phyloP scores from a whole-genome alignment of 2,329 filamentous ascomycete genomes.

The Diaporthe batatas region DNA sequence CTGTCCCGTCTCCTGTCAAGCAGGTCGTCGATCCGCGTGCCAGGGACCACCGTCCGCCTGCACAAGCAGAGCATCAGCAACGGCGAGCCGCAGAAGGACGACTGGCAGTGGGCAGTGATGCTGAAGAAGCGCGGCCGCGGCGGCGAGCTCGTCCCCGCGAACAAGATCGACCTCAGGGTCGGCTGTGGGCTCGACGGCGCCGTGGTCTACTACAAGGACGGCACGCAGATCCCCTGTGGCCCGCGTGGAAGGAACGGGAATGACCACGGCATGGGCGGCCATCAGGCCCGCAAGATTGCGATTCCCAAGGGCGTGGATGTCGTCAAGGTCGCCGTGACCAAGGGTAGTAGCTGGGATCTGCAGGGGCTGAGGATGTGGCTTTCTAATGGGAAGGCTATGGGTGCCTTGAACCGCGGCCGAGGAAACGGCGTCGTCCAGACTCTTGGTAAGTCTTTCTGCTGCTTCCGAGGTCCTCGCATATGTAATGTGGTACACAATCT shows the following conservation, averaged over 20 bases:
- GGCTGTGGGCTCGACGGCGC: conserved; percentile 60
- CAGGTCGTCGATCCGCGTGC: conserved; percentile 53
- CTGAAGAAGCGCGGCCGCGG: conserved; percentile 49
- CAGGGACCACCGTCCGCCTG: conserved; percentile 54
- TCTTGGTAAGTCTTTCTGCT: background rate
- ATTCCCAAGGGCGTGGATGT: conserved; percentile 47
- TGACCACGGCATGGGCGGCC: conserved; percentile 49
- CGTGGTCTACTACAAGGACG: conserved; percentile 60
- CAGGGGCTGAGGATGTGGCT: conserved; percentile 25
- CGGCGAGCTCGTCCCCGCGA: conserved; percentile 54
- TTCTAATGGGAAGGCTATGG: conserved; percentile 21
- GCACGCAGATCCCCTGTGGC: conserved; percentile 58
- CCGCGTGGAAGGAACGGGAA: conserved; percentile 45
- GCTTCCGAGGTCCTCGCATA: too few species aligned
- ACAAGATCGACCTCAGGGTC: conserved; percentile 59
- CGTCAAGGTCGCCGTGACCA: conserved; percentile 50
- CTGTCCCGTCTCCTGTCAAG: conserved; percentile 52
- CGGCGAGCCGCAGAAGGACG: conserved; percentile 30
- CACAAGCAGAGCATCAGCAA: conserved; percentile 53
- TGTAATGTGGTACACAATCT: too few species aligned
- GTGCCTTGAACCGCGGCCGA: background rate
- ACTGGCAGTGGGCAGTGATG: conserved; percentile 51
- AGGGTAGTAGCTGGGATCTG: conserved; percentile 30
- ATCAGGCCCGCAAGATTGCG: conserved; percentile 48
- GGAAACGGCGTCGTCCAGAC: background rate